These are phyloP conservation scores for Ulvella scutata DNA, from an alignment of 139 green algal genomes.

Conservation along the genomic window DNA sequence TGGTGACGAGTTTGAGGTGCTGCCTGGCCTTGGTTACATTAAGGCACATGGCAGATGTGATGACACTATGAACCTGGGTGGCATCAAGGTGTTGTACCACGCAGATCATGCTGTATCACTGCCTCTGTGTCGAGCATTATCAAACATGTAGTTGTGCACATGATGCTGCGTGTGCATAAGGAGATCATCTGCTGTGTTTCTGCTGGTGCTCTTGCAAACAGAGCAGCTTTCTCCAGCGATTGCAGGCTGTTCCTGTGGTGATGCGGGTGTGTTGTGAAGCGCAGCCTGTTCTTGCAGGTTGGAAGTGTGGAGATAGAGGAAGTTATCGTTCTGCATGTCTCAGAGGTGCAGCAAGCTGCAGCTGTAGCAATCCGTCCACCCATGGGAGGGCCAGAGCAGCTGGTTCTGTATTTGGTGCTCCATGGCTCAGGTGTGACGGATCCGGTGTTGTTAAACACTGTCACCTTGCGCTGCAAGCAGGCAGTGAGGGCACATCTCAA, in stretches of 20 bases:
- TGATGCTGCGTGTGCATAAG: too few species aligned
- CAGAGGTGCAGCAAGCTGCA: slow-evolving; percentile 35
- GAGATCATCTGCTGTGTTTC: too few species aligned
- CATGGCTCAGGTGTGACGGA: neutral
- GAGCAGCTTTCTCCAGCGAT: too few species aligned
- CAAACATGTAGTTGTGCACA: too few species aligned
- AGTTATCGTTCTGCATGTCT: slow-evolving; percentile 27
- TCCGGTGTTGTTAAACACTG: neutral
- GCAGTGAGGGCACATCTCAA: slow-evolving; percentile 65
- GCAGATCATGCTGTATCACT: neutral
- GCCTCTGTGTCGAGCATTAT: neutral
- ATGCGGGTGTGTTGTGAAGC: neutral
- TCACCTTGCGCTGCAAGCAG: slow-evolving; percentile 30
- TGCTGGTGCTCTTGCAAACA: too few species aligned
- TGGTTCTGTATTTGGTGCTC: slow-evolving; percentile 68
- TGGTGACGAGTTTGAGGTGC: slow-evolving; percentile 67
- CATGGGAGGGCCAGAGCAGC: slow-evolving; percentile 65
- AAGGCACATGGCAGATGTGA: slow-evolving; percentile 63
- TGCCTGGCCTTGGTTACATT: slow-evolving; percentile 36
- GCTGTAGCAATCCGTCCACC: slow-evolving; percentile 55
- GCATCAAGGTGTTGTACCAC: slow-evolving; percentile 61
- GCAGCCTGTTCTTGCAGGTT: slow-evolving; percentile 32
- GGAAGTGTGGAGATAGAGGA: slow-evolving; percentile 76
- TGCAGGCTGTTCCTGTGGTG: neutral
- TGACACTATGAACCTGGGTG: slow-evolving; percentile 97